Conservation (phyloP, 75 land plant species). For the Cupressus sempervirens region DNA sequence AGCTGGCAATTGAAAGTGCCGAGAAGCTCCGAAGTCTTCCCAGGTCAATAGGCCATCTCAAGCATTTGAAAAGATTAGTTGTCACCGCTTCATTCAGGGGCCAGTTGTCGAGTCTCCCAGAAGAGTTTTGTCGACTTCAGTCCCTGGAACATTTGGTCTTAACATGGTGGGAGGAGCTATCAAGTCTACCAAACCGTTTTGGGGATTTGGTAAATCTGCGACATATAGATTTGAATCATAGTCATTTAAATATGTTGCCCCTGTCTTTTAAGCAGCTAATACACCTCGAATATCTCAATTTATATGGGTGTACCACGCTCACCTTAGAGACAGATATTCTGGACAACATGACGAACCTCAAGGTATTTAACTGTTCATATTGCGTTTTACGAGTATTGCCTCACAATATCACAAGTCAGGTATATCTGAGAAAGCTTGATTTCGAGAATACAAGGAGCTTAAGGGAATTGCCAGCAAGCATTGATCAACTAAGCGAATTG, state of each 20-base stretch:
- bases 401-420: too few relatives aligned
- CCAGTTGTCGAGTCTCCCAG: too few relatives aligned
- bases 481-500: too few relatives aligned
- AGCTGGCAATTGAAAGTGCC: not conserved
- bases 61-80: not conserved
- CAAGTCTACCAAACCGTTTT: not conserved
- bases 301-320: not conserved
- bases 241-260: not conserved
- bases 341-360: not conserved
- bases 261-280: not conserved
- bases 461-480: too few relatives aligned
- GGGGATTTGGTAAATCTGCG: too few relatives aligned
- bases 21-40: not conserved
- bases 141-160: not conserved
- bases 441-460: too few relatives aligned
- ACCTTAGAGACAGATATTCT: not conserved
- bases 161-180: not conserved
- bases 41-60: not conserved
- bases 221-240: not conserved
- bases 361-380: too few relatives aligned
- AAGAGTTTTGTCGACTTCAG: not conserved
- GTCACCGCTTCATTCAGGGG: too few relatives aligned
- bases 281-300: not conserved
- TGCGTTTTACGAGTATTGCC: too few relatives aligned
- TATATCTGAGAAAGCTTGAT: too few relatives aligned